Evolutionary conservation across 768 basidiomycete species (phyloP).

Genomic region (Paxillus involutus): DNA sequence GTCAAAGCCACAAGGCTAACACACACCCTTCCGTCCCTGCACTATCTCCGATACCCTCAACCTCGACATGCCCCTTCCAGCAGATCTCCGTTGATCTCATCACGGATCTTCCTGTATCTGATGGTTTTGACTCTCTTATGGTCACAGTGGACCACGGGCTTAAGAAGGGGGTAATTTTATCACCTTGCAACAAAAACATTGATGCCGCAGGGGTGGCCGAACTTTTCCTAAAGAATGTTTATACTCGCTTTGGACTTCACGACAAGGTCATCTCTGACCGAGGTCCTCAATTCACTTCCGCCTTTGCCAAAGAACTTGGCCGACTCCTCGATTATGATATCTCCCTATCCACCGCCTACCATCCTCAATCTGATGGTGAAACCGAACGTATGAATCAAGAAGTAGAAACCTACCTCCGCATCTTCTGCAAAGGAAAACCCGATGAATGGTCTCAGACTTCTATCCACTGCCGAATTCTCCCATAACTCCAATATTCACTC

Average conservation of each 20-base stretch:
- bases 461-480: no score
- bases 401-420: neutral
- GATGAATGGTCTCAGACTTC: no score
- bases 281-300: no score
- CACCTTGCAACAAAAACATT: neutral
- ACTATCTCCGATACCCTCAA: neutral
- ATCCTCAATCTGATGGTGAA: neutral
- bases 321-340: no score
- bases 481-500: no score
- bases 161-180: neutral
- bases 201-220: neutral
- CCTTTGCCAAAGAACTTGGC: no score
- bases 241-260: no score
- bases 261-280: no score
- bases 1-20: slow-evolving; percentile 10
- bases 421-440: no score
- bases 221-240: no score
- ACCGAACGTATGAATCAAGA: neutral
- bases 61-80: neutral
- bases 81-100: neutral
- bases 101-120: neutral
- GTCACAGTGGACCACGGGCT: neutral
- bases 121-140: no score
- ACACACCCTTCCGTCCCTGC: neutral
- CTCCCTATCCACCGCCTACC: no score